phyloP scores from a whole-genome alignment of 2,329 filamentous ascomycete species.

The Apiospora aurea region DNA sequence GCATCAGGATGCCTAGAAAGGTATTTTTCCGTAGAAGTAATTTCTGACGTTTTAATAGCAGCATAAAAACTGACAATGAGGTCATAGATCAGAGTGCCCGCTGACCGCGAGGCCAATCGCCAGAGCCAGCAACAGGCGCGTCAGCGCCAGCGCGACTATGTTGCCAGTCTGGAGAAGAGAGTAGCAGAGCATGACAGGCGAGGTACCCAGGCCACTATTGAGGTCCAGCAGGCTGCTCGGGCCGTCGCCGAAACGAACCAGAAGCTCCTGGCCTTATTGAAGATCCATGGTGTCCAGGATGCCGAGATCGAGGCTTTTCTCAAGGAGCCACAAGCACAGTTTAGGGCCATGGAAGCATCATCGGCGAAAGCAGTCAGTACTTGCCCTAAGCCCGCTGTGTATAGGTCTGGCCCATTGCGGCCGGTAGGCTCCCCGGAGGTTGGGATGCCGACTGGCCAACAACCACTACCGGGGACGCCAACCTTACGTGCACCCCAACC shows the following conservation, averaged over 20 bases:
- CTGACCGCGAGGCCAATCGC: slow-evolving; percentile 40
- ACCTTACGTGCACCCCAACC: no score
- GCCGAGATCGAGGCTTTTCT: slow-evolving; percentile 51
- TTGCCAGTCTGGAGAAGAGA: slow-evolving; percentile 54
- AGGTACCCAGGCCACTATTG: slow-evolving; percentile 56
- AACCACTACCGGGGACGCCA: no score
- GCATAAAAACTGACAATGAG: neutral
- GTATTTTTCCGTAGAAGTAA: neutral
- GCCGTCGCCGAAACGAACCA: slow-evolving; percentile 57
- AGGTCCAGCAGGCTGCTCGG: slow-evolving; percentile 62
- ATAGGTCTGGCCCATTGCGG: no score
- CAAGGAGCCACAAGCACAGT: neutral
- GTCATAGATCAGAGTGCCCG: slow-evolving; percentile 32
- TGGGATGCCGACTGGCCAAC: no score
- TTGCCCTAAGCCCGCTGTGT: no score
- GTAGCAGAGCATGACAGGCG: slow-evolving; percentile 56
- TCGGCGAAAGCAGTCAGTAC: no score
- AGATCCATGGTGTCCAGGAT: slow-evolving; percentile 46
- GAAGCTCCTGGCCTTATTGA: slow-evolving; percentile 51
- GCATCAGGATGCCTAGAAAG: neutral
- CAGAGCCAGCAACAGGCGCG: slow-evolving; percentile 62
- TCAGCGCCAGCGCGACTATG: slow-evolving; percentile 57
- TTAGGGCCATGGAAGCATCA: neutral
- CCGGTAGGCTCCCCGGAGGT: no score
- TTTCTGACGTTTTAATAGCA: neutral